These are phyloP conservation scores for Aspergillus kassunensis DNA, from an alignment of 495 filamentous ascomycete genomes.

Conservation along the genomic window DNA sequence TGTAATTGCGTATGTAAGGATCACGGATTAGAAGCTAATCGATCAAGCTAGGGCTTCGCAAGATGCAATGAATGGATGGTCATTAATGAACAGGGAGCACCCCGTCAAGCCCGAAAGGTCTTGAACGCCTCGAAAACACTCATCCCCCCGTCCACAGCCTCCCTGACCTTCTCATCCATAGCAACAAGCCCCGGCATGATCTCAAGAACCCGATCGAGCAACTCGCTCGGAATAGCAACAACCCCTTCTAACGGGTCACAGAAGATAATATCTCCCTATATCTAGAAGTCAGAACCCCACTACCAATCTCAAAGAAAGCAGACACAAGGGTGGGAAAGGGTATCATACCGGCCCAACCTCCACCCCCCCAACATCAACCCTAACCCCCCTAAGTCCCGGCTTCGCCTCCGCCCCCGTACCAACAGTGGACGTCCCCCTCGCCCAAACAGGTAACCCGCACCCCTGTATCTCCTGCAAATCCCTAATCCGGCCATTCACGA, in stretches of 20 bases:
- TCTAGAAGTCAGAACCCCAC: not conserved
- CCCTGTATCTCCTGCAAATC: constrained; percentile 53
- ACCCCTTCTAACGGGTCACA: constrained; percentile 59
- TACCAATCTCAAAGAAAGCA: too few species aligned
- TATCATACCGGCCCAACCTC: constrained; percentile 42
- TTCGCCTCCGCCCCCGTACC: constrained; percentile 58
- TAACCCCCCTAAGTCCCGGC: constrained; percentile 50
- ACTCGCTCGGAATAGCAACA: constrained; percentile 54
- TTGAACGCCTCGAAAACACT: constrained; percentile 56
- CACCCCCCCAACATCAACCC: constrained; percentile 47
- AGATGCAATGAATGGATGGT: not conserved
- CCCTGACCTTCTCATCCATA: constrained; percentile 59
- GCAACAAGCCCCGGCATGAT: constrained; percentile 50
- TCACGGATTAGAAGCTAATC: not conserved
- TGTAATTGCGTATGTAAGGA: not conserved
- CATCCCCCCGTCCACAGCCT: constrained; percentile 54
- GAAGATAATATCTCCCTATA: constrained; percentile 59
- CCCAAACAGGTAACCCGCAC: constrained; percentile 53
- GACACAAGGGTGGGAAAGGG: not conserved
- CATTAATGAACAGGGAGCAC: not conserved
- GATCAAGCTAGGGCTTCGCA: too few species aligned
- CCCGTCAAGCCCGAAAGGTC: constrained; percentile 29
- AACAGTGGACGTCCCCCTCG: constrained; percentile 52
- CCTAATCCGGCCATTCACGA: constrained; percentile 60
- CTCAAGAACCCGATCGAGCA: constrained; percentile 47